Percentiles rank a stretch among this genome's conserved stretches.
Evolutionary conservation across 129 eudicot species (phyloP).

Genomic region (Saussurea involucrata): DNA sequence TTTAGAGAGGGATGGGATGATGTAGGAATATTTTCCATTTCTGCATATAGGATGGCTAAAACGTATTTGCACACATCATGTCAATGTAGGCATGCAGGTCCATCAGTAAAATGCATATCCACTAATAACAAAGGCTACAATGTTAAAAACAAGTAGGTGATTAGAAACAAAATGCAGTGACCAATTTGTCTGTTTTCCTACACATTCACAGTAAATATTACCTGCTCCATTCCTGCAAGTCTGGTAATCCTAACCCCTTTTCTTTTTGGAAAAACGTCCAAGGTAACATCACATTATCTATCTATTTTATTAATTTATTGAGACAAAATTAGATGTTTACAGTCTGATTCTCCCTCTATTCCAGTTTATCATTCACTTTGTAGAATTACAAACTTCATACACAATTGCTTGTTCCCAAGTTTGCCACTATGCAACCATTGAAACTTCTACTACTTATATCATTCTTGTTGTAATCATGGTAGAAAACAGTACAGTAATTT

Average conservation of each 20-base stretch:
- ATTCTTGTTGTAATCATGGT: background rate
- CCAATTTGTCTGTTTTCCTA: background rate
- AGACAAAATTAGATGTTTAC: too few species aligned
- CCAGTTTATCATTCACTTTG: background rate
- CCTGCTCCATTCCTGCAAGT: slow-evolving; percentile 10
- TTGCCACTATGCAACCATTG: background rate
- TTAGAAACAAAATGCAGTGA: background rate
- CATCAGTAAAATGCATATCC: background rate
- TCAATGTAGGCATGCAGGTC: background rate
- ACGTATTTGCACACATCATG: background rate
- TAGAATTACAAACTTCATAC: background rate
- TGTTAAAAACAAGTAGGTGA: background rate
- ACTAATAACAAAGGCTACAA: too few species aligned
- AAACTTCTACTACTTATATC: background rate
- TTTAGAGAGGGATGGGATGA: too few species aligned
- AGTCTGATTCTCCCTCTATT: background rate
- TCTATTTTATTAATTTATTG: background rate
- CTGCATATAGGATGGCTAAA: background rate
- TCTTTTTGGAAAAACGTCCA: slow-evolving; percentile 67
- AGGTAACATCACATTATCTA: slow-evolving; percentile 37
- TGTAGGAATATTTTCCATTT: background rate
- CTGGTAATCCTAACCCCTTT: slow-evolving; percentile 8
- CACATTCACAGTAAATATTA: background rate
- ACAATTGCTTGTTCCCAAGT: background rate
- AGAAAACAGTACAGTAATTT: background rate